phyloP scores from a whole-genome alignment of 2,329 filamentous ascomycete species.

The Zasmidium cellare region DNA sequence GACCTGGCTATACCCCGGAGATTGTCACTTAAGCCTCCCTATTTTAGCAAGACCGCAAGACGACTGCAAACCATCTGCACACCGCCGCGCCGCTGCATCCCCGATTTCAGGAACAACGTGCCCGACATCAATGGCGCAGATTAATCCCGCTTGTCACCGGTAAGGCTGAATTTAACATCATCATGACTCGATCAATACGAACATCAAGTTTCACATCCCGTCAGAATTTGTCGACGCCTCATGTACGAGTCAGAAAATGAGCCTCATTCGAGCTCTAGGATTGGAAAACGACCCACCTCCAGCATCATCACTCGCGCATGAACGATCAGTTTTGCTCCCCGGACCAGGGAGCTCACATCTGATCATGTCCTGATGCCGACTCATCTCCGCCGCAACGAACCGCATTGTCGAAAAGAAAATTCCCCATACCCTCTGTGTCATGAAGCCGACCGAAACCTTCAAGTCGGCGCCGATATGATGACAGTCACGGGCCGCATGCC shows the following conservation, averaged over 20 bases:
- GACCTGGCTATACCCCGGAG: slow-evolving; percentile 1
- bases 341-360: not conserved
- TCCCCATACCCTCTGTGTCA: not conserved
- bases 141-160: not conserved
- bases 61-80: not conserved
- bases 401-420: no score
- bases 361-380: not conserved
- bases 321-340: no score
- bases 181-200: not conserved
- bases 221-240: no score
- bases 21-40: not conserved
- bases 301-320: no score
- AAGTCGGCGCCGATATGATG: not conserved
- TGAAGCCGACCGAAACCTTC: not conserved
- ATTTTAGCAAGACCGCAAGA: not conserved
- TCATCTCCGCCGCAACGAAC: not conserved
- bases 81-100: not conserved
- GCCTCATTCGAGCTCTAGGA: no score
- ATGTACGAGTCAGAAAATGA: no score
- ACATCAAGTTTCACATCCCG: no score
- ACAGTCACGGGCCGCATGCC: not conserved
- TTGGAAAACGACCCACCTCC: no score
- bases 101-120: slow-evolving; percentile 1
- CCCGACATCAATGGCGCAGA: not conserved
- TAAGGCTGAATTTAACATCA: not conserved